Evolutionary conservation across 148 eudicot species (phyloP).

Genomic region (Silene conica): DNA sequence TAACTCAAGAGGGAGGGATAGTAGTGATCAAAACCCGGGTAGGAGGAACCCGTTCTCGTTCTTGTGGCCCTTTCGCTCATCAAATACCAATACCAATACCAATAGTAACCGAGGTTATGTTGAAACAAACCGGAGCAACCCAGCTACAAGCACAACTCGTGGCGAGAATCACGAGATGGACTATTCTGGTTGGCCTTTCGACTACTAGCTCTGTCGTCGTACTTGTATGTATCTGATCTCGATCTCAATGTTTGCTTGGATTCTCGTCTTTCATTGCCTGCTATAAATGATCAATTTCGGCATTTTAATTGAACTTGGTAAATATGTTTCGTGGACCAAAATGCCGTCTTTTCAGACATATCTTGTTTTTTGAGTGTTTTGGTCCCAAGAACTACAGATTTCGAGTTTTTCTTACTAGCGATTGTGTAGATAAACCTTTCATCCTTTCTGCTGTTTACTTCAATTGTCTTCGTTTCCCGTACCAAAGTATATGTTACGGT

Average conservation of each 20-base stretch:
- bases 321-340: constrained; percentile 31
- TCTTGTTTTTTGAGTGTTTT: constrained; percentile 9
- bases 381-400: constrained; percentile 20
- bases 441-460: background rate
- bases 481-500: background rate
- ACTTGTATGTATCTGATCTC: background rate
- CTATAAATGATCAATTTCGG: constrained; percentile 23
- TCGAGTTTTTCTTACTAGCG: constrained; percentile 4
- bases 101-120: constrained; percentile 32
- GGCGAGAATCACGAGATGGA: constrained; percentile 49
- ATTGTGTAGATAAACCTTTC: constrained; percentile 22
- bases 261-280: constrained; percentile 20
- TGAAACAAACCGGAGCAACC: constrained; percentile 38
- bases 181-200: constrained; percentile 62
- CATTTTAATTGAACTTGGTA: constrained; percentile 28
- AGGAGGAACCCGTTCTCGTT: constrained; percentile 73
- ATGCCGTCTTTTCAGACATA: constrained; percentile 15
- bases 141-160: constrained; percentile 21
- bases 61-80: constrained; percentile 76
- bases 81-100: constrained; percentile 43
- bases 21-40: constrained; percentile 34
- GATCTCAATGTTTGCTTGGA: constrained; percentile 14
- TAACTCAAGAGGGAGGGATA: constrained; percentile 34
- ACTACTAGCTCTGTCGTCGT: constrained; percentile 32
- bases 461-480: background rate